Base-by-base conservation (phyloP, 805 yeast species). In the Babjeviella inositovora region DNA sequence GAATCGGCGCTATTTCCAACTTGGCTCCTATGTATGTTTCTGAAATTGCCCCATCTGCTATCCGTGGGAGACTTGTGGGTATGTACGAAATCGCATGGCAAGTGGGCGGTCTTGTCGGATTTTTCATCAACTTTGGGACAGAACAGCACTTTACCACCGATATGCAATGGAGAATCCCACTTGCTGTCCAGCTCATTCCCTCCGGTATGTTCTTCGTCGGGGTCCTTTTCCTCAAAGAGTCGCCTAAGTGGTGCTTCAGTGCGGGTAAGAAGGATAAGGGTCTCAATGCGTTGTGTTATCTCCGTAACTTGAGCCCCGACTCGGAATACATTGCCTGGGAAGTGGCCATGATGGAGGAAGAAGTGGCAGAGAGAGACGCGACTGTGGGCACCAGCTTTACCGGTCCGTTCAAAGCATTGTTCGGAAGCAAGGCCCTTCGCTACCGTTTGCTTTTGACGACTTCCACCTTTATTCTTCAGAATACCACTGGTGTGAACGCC, bases 21-120 rank as follows among this genome's bases (percentile, higher is more conserved):
- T 39, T 62, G 27, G 63, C 63, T 1, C 69, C 70, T 5, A 50
- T 59, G 19, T 61, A 56, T 28, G 45, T 61, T 6, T 45, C 58
- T 4, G 67, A 61, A 27, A 49, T 52, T 13, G 40, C 57, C 3
- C 65, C 66, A 3, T 46, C 62, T 4, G 41, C 53, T 3, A 49
- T 57, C 19, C 43, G 67, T 35, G 69, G 67, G 11, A 47, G 48
- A 28, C 39, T 58, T 17, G 53, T 54, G 19, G 64, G 62, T 3
- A 42, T 50, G 27, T 62, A 54, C 39, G 71, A 62, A 31, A 45
- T 61, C 8, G 53, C 57, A 8, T 62, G 68, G 64, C 60, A 59
- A 33, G 41, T 57, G 12, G 66, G 64, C 15, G 62, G 58, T 6
- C 38, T 59, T 11, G 39, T 57, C 24, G 66, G 63, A 2, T 62